phyloP scores from a whole-genome alignment of 2,329 filamentous ascomycete genomes.

The Arthrobotrys pseudoclavata region DNA sequence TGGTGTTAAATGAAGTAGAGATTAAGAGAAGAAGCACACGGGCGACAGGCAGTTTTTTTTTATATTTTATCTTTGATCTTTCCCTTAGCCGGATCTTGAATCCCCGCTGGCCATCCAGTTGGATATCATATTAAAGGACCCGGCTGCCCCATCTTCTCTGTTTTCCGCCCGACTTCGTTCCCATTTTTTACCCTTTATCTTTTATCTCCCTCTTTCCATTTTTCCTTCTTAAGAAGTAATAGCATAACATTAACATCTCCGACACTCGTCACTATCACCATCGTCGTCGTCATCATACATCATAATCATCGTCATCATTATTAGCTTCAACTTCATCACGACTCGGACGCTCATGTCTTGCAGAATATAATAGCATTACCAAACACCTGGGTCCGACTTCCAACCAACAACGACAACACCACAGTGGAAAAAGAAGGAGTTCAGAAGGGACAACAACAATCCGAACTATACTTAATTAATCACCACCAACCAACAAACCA shows the following conservation, averaged over 20 bases:
- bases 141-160: not conserved
- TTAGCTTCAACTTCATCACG: not conserved
- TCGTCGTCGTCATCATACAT: not conserved
- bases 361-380: not conserved
- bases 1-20: too few relatives aligned
- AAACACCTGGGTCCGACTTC: not conserved
- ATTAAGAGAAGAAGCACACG: not conserved
- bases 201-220: not conserved
- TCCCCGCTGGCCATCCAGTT: not conserved
- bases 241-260: not conserved
- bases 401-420: not conserved
- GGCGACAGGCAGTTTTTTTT: conserved; percentile 5
- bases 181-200: not conserved
- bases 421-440: not conserved
- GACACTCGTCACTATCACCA: conserved; percentile 1
- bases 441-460: not conserved
- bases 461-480: not conserved
- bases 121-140: not conserved
- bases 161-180: not conserved
- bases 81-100: conserved; percentile 14
- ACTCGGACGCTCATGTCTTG: not conserved
- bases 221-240: conserved; percentile 6
- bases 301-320: not conserved
- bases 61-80: not conserved
- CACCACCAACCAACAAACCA: conserved; percentile 4